Evolutionary conservation across 2,329 filamentous ascomycete species (phyloP).

Genomic region (Botrytis tulipae): DNA sequence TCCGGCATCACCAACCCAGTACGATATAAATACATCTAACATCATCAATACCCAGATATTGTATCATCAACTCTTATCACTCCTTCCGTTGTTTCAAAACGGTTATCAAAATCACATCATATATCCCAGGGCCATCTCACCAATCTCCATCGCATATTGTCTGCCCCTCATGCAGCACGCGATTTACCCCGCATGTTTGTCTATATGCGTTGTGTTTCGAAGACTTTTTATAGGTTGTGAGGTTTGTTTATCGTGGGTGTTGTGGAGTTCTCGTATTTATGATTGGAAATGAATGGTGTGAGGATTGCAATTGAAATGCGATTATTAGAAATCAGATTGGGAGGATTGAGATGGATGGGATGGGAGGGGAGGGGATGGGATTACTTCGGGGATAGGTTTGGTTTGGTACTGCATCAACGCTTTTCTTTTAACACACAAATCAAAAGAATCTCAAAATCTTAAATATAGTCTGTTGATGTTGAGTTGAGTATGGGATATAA

Average conservation of each 20-base stretch:
- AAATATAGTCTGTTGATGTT: fast-evolving
- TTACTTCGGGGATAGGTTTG: neutral
- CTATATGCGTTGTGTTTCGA: neutral
- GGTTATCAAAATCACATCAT: neutral
- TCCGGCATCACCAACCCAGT: neutral
- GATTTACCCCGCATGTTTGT: constrained; percentile 13
- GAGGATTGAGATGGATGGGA: neutral
- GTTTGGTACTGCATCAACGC: neutral
- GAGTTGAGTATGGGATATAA: neutral
- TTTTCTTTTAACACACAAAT: neutral
- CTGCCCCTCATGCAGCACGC: neutral
- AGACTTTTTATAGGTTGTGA: neutral
- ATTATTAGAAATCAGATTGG: neutral
- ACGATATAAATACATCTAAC: neutral
- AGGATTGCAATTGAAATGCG: neutral
- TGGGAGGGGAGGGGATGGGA: neutral
- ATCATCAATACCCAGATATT: neutral
- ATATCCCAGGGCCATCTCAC: neutral
- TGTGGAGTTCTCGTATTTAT: neutral
- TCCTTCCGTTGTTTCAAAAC: neutral
- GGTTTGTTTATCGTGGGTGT: neutral
- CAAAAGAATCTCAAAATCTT: neutral
- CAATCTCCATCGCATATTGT: neutral
- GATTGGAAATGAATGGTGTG: neutral
- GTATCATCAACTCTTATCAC: neutral